Base-by-base conservation (phyloP, 2,329 filamentous ascomycete genomes). In the Dryadomyces sulphureus region DNA sequence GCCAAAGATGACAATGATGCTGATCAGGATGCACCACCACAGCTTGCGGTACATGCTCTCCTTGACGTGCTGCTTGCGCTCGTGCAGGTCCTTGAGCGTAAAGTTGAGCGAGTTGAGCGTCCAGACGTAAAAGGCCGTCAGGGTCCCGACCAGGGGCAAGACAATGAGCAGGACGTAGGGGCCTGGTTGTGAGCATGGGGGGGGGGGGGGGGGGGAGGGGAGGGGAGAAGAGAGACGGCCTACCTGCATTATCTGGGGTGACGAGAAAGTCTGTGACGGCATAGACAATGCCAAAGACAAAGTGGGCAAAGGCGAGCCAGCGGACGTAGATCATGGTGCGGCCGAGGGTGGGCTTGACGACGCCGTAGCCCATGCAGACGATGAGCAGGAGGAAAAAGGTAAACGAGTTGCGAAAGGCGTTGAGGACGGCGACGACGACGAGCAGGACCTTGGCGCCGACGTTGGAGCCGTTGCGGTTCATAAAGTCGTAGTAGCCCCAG, bases 111-210 rank as follows among this genome's bases (percentile, higher is more conserved):
- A 93, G 67, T 95, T 96, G 53, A 98, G 73, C 0, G 92, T 98
- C 92, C 92, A 98, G 50, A 98, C 85, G 63, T 98, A 98, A 64
- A 98, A 98, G 11, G 85, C 89, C 17, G 92, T 98, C 52, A 98
- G 67, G 0, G 92, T 95, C 41, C 78, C 89, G 4, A 90, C 89
- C 20, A 98, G 73, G 1, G 92, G 92, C 16, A 98, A 74, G 24
- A 98, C 88, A 54, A 98, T 88, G 42, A 98, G 78, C 5, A 98
- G 77, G 5, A 98, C 84, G 43, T 95, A 77, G 1, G 88, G 88
- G 0, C 90, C 90, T 75, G 30, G 6, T 12, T 36, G 20, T n/a
- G 16, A 35, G 40, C 21, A 22, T 14, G 16, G 21, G 12, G 24
- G 34, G n/a, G 16, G 5, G 34, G 9, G 16, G 16, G 17, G 36